Base-by-base conservation (phyloP, 768 basidiomycete species). In the Lentinula aciculospora region DNA sequence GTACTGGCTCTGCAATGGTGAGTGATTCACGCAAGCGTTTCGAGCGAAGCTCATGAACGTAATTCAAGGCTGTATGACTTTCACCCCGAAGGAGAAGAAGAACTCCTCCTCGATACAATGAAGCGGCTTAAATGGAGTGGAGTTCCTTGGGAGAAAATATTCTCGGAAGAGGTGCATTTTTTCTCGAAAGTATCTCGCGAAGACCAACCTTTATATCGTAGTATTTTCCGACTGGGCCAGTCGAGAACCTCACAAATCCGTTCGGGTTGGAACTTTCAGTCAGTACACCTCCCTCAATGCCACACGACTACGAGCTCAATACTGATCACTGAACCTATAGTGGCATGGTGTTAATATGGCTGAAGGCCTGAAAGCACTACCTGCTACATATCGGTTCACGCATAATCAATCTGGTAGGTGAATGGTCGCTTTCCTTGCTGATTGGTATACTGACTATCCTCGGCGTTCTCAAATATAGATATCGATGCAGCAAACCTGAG, bases 291-390 rank as follows among this genome's bases (percentile, higher is more conserved):
- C 15, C 42, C 31, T 27, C 9, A 1, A 12, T 19, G 9, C 7
- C 34, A 19, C 6, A 23, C 32, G 9, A n/a, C 42, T 21, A 37
- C 12, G 4, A 23, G 1, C 28, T 36, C 2, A 29, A 23, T 31
- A 7, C n/a, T n/a, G n/a, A n/a, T n/a, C n/a, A n/a, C n/a, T n/a
- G n/a, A n/a, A n/a, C 4, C 36, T 63, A 32, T 65, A 79, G 69
- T 83, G 80, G 81, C 81, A 82, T 60, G 81, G 79, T 19, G 81
- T 83, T 51, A 83, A 82, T 63, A 73, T 84, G 73, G 80, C 80
- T 3, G 81, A 82, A 64, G 81, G 80, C 2, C 68, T 82, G 31
- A 83, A 84, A 65, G 81, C 81, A 1, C 66, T 81, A 4, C 79
- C 81, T n/a, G 73, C 80, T 6, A 78, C 79, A 0, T 81, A 78